These are phyloP conservation scores for Naematelia encephala DNA, from an alignment of 768 basidiomycete species.

Conservation along the genomic window DNA sequence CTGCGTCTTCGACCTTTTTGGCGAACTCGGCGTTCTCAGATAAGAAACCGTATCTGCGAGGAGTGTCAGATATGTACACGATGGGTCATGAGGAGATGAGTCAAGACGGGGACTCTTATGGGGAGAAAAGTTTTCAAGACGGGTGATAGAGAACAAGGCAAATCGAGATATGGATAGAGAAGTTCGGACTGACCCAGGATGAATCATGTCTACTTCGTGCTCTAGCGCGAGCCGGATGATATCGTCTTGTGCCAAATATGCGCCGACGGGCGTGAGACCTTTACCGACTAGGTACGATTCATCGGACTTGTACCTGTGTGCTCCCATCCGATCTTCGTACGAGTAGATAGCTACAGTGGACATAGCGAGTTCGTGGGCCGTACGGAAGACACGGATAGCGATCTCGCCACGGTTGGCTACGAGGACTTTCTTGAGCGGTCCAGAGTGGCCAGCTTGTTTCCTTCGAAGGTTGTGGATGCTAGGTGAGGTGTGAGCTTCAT, in stretches of 20 bases:
- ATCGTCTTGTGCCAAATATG: slow-evolving; percentile 95
- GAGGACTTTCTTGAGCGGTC: slow-evolving; percentile 52
- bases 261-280: slow-evolving; percentile 90
- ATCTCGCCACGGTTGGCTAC: slow-evolving; percentile 67
- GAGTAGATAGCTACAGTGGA: slow-evolving; percentile 99
- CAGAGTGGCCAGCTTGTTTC: slow-evolving; percentile 50
- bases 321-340: slow-evolving; percentile 90
- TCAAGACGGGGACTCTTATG: background rate
- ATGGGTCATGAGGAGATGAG: background rate
- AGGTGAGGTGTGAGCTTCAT: background rate
- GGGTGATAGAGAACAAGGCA: background rate
- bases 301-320: slow-evolving; percentile 98
- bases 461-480: slow-evolving; percentile 47
- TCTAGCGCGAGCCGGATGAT: slow-evolving; percentile 95
- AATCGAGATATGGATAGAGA: background rate
- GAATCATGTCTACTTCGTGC: slow-evolving; percentile 99
- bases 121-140: too few relatives aligned
- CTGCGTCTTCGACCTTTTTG: slow-evolving; percentile 95
- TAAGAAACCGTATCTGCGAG: slow-evolving; percentile 84
- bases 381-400: slow-evolving; percentile 96
- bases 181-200: slow-evolving; percentile 85
- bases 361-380: slow-evolving; percentile 98
- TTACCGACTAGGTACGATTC: slow-evolving; percentile 98
- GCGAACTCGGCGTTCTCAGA: slow-evolving; percentile 97
- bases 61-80: background rate